Evolutionary conservation across 345 rosid genomes (phyloP), one percentile per base, ranked within the genome.

Genomic region (Ceriops zippeliana): DNA sequence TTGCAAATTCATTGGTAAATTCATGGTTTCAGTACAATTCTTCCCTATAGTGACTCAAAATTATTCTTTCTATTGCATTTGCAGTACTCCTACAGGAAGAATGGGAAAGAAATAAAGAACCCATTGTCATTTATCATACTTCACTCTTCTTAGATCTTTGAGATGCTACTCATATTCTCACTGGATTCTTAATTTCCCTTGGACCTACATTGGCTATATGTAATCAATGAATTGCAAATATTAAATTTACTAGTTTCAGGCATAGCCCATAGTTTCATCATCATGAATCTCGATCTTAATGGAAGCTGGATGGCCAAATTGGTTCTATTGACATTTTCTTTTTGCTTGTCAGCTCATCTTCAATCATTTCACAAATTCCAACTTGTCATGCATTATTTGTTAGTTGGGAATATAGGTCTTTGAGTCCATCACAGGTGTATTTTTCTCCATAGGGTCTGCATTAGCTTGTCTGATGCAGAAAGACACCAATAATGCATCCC

Each of bases 1-100:
- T 74, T 93, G 81, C 98, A 93, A 83, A 90, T 93, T 76, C 98
- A 93, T 70, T 90, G 98, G 97, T 90, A 83, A 81, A 52, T 61
- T 54, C 21, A n/a, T 46, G 16, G 17, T 70, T 53, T 53, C 73
- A 8, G 1, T 61, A 17, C 16, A 60, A 35, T 13, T 34, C 52
- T 22, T 61, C 37, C 7, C 37, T 51, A 17, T 56, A 56, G 59
- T 56, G 31, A 24, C 28, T 24, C 31, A 24, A 24, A 56, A 10
- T 24, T 56, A 16, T 24, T 27, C 28, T 56, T 27, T 21, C 59
- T 24, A 16, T 9, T 24, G 28, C 28, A 21, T 56, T 56, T 56
- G 16, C 7, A 27, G 4, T 11, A 37, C 37, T 38, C 37, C 22
- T 11, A 5, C 19, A 49, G 17, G 15, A 9, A 28, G n/a, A 26